Base-by-base conservation (phyloP, 768 basidiomycete species). In the Lentinula lateritia region DNA sequence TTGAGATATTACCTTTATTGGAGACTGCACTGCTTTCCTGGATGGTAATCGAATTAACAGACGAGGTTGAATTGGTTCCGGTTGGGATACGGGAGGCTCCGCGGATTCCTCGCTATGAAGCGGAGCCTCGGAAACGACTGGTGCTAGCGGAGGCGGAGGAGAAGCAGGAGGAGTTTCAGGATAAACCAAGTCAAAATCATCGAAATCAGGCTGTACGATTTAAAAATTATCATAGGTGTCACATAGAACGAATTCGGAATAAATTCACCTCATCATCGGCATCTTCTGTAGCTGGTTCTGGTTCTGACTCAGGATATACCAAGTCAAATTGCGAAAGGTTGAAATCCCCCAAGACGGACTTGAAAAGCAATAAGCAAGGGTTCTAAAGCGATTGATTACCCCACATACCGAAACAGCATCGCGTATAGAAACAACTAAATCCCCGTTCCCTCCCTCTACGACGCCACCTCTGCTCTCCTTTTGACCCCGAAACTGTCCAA, bases 131-230 rank as follows among this genome's bases (percentile, higher is more conserved):
- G 32, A 53, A 18, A 34, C 4, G 6, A 3, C 8, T 50, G 50
- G 7, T 32, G 50, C 10, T 36, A 16, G 52, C 41, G 39, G 36
- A 39, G 34, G 10, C 23, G 53, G 8, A 8, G 35, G n/a, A 10
- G 52, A 34, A 7, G 28, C 34, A 4, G 52, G 28, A 36, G 52
- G 52, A 36, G 15, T 38, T 32, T 57, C 38, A 6, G 55, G 57
- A 48, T 58, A 58, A 16, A 58, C 57, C 20, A 45, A 28, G 15
- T 58, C 42, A 46, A 36, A 46, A 45, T 48, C 57, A 58, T 34
- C 57, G n/a, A 41, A 38, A 15, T 55, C 53, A 41, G 36, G 6
- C 53, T 55, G 28, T n/a, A 18, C 35, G 18, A 36, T 12, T 8
- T 18, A 6, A 12, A 20, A 41, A 39, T 35, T 5, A 23, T 13